Evolutionary conservation across 495 filamentous ascomycete genomes (phyloP), one percentile per base, ranked within the genome.

Genomic region (Choiromyces venosus): DNA sequence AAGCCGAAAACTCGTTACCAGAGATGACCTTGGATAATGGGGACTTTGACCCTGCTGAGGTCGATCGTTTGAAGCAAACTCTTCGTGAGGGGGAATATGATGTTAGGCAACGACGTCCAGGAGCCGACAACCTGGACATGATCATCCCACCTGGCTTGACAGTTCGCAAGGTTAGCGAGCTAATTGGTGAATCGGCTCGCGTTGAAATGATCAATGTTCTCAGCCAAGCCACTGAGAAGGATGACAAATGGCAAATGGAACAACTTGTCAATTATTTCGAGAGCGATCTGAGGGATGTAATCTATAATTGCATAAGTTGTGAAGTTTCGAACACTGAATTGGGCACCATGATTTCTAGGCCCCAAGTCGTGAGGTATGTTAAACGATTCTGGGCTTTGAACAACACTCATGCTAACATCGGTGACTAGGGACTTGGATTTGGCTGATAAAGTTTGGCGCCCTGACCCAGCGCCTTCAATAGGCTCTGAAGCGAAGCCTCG

Each of bases 191-290:
- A 9, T 87, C 89, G 67, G 87, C 89, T 80, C 85, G 85, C 64
- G 86, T 93, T 18, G 89, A 91, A 69, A 90, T 93, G 40, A 92
- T 93, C 56, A 89, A 93, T 81, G 91, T 93, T 67, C 91, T 92
- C 71, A 89, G 88, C 19, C 91, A 93, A 77, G 88, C 90, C 77
- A 88, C 88, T 12, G 70, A 78, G 36, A 89, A 89, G 75, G 89
- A 88, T 76, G 89, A 88, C 79, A 84, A 85, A 70, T 92, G 91
- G 91, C 89, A 87, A 65, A 89, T 93, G 86, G 84, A 86, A 65
- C 87, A 89, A 75, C 91, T 91, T 87, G 89, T 88, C 10, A 88
- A 92, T 75, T 93, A 93, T 82, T 93, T 92, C 77, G 91, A 92
- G 74, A 89, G 87, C 75, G 83, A 81, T 21, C 87, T 86, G 29